Conservation (phyloP, 306 rosid genomes). For the Vigna unguiculata region DNA sequence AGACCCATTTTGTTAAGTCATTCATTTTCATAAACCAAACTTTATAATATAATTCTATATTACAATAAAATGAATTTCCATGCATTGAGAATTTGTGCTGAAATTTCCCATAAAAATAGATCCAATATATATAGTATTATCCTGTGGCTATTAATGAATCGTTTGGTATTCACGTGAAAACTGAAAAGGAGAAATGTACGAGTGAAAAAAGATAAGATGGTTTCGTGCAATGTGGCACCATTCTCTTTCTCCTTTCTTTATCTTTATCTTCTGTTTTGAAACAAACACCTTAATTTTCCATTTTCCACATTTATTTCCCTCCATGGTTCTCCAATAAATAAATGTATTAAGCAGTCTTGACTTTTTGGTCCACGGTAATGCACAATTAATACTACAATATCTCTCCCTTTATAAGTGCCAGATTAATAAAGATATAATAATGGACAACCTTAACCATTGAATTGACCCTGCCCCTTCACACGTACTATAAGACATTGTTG, state of each 20-base stretch:
- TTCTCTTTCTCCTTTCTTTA: neutral
- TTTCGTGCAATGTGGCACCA: neutral
- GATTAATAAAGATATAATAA: neutral
- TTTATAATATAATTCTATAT: no score
- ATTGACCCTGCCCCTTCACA: neutral
- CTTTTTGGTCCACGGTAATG: neutral
- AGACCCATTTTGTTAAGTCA: no score
- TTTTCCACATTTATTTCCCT: no score
- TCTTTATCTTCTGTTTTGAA: neutral
- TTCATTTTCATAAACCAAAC: no score
- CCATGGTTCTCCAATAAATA: neutral
- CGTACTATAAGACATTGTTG: neutral
- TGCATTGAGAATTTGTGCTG: neutral
- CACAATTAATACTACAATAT: neutral
- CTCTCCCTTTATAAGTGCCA: neutral
- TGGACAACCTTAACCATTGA: slow-evolving; percentile 14
- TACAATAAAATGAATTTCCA: neutral
- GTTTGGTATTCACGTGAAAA: slow-evolving; percentile 13
- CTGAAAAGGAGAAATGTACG: neutral
- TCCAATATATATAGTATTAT: neutral
- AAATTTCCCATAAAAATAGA: neutral
- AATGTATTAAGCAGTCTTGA: no score
- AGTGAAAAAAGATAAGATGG: neutral
- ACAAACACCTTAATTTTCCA: no score
- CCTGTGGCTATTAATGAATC: neutral